Base-by-base conservation (phyloP, 2,329 filamentous ascomycete genomes). In the Spiromastix sp. region DNA sequence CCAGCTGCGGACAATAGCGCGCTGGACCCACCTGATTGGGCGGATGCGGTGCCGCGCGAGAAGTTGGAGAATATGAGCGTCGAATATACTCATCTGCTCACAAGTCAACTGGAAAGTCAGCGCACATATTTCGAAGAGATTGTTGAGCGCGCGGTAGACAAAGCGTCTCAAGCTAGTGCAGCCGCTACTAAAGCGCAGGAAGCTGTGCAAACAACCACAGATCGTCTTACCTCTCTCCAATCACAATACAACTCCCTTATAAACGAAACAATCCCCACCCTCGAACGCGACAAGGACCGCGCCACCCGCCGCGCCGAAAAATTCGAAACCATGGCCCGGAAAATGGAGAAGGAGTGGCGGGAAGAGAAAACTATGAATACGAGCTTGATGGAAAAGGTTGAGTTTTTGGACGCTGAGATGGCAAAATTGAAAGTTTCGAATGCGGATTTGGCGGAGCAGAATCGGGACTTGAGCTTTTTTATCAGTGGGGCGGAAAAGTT, bases 11-110 rank as follows among this genome's bases (percentile, higher is more conserved):
- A 63, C 51, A 44, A 63, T 41, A 59, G 57, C 33, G 60, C 57
- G 1, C 55, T 63, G 26, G 52, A 62, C 15, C 59, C 59, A 12
- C 60, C 61, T 4, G 60, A 61, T 36, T 61, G 58, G 56, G 52
- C 54, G 4, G 65, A 68, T 40, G 61, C 61, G 5, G 61, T 67
- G 1, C 65, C 66, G 1, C 58, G 61, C 20, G 75, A 79, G 52
- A 81, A 81, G 51, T 64, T 80, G 29, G 77, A 81, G 43, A 84
- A 76, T 51, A 93, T 96, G 54, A 85, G 85, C 19, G 72, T 91
- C 46, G 91, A 98, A 61, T 98, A 96, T 57, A 91, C 89, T 0
- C 87, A 95, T 52, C 74, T 98, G 2, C 74, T 98, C 8, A 93
- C 85, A 3, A 87, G 80, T 40, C 91, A 98, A 53, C 75, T 98